phyloP scores from a whole-genome alignment of 768 basidiomycete genomes.

The Amanita rimosa region DNA sequence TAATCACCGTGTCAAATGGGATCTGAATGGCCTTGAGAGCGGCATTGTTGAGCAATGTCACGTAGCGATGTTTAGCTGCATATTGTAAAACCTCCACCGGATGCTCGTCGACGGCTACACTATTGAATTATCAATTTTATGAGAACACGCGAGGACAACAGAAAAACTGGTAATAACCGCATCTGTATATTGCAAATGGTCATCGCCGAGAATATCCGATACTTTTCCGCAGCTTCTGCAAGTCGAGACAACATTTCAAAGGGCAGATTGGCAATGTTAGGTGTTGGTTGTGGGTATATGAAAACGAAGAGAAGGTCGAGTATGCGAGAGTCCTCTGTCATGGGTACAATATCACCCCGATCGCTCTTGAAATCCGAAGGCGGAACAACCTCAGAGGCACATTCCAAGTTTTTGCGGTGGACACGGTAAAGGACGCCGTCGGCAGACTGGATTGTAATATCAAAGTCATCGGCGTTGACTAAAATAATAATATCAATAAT shows the following conservation, averaged over 20 bases:
- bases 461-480: no score
- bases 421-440: no score
- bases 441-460: no score
- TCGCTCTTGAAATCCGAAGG: no score
- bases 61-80: constrained; percentile 5
- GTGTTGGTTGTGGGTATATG: constrained; percentile 8
- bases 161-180: constrained; percentile 5
- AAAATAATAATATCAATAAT: no score
- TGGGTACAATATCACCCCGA: no score
- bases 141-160: not conserved
- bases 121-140: not conserved
- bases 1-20: not conserved
- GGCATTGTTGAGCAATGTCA: not conserved
- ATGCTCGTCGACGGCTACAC: not conserved
- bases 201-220: constrained; percentile 15
- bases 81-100: constrained; percentile 4
- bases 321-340: no score
- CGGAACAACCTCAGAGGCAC: no score
- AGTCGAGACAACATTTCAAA: constrained; percentile 7
- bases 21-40: not conserved
- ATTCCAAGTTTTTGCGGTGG: no score
- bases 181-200: constrained; percentile 11
- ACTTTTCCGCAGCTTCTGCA: constrained; percentile 16
- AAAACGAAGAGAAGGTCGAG: constrained; percentile 8
- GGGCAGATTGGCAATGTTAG: constrained; percentile 4